Evolutionary conservation across 805 yeast genomes (phyloP).

Genomic region (Spathaspora boniae): DNA sequence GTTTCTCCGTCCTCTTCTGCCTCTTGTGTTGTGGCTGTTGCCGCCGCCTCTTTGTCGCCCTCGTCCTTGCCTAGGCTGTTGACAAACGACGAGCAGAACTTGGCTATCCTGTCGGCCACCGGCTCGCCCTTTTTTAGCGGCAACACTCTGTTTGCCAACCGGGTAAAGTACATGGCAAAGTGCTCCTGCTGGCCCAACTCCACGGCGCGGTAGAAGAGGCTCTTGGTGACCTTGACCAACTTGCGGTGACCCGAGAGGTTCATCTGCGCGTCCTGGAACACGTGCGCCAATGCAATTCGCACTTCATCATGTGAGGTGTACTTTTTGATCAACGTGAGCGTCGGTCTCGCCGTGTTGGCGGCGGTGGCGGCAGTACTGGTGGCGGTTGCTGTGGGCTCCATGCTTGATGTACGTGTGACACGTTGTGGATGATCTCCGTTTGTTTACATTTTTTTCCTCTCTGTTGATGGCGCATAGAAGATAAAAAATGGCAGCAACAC

Average conservation of each 20-base stretch:
- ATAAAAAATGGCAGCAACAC: too few relatives aligned
- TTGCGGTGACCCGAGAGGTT: slow-evolving; percentile 75
- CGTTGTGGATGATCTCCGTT: not conserved
- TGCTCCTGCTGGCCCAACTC: slow-evolving; percentile 50
- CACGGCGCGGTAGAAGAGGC: slow-evolving; percentile 54
- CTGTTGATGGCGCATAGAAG: too few relatives aligned
- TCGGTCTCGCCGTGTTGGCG: slow-evolving; percentile 10
- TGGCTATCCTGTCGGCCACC: slow-evolving; percentile 73
- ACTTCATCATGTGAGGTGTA: slow-evolving; percentile 22
- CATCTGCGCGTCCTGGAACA: slow-evolving; percentile 77
- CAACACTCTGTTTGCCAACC: slow-evolving; percentile 60
- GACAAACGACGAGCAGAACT: slow-evolving; percentile 60
- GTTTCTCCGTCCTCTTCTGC: slow-evolving; percentile 15
- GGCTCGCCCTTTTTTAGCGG: slow-evolving; percentile 66
- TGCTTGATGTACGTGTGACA: not conserved
- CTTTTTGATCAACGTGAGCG: slow-evolving; percentile 16
- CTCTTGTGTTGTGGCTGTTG: slow-evolving; percentile 22
- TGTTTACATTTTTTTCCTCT: slow-evolving; percentile 5
- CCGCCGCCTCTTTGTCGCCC: slow-evolving; percentile 7
- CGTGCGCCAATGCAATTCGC: slow-evolving; percentile 50
- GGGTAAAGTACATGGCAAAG: slow-evolving; percentile 59
- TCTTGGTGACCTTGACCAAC: slow-evolving; percentile 59
- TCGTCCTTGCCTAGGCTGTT: slow-evolving; percentile 41
- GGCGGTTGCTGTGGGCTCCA: not conserved
- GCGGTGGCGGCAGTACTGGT: not conserved